Evolutionary conservation across 1,139 yeast genomes (phyloP), one percentile per base, ranked within the genome.

Genomic region (Magnusiomyces tetraspermus): DNA sequence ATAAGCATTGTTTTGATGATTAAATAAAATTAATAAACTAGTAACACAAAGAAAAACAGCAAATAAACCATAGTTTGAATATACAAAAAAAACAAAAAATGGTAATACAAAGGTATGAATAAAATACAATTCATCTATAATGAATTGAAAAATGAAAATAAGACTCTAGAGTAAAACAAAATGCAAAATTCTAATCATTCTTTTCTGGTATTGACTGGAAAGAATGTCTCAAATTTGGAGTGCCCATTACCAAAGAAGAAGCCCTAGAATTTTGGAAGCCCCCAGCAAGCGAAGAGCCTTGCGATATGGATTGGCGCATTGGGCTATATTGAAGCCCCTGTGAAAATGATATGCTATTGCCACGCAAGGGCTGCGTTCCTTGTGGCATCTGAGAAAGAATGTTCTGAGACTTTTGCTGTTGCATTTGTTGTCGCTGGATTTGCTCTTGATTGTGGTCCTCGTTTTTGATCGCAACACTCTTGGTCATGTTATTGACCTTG

Each of bases 401-500:
- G 24, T 17, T 10, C 21, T 38, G 42, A 6, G 24, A 22, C 24
- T 38, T 38, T 15, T 24, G 48, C 49, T 43, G 56, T 46, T 46
- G 49, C 42, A 38, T 63, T 57, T 24, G 56, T 59, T 36, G 63
- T 54, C 41, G 58, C 60, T 49, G 61, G 54, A 58, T 52, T 38
- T 31, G 38, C 41, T 38, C 61, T 63, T 26, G 36, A 24, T 17
- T 26, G 15, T 53, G 51, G 23, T 82, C 87, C 58, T 74, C 75
- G 64, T 88, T 88, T 61, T 82, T 78, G 50, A 88, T 66, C 2
- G 96, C 81, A 38, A 88, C 84, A 64, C 96, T 85, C 66, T 76
- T 78, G 2, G 97, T 89, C 90, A 80, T 88, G 70, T 92, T 90
- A 62, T 85, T 81, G 55, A 86, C 92, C 69, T 94, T 94, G 73